Evolutionary conservation across 805 yeast species (phyloP).

Genomic region (Debaryomyces tyrocola): DNA sequence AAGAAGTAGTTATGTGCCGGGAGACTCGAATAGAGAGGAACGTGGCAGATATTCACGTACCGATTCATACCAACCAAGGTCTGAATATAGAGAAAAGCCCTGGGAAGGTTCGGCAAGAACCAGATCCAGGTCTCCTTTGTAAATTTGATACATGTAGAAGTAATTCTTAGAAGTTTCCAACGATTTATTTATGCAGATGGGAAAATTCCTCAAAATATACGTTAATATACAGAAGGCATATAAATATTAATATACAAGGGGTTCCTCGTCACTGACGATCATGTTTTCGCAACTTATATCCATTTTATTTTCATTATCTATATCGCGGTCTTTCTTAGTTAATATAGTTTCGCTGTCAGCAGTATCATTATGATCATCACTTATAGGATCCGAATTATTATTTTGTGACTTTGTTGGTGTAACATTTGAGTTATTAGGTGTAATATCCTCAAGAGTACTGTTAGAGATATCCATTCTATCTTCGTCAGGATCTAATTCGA

Average conservation of each 20-base stretch:
- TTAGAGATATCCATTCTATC: constrained; percentile 12
- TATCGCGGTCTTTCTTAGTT: not conserved
- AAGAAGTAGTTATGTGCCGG: constrained; percentile 12
- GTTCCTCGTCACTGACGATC: not conserved
- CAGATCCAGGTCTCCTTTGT: constrained; percentile 4
- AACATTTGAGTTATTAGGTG: not conserved
- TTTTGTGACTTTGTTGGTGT: not conserved
- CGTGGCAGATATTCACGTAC: constrained; percentile 8
- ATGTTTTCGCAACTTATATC: constrained; percentile 7
- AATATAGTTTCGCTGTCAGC: not conserved
- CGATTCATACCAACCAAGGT: constrained; percentile 8
- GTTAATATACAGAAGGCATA: no score
- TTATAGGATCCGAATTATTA: not conserved
- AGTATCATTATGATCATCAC: not conserved
- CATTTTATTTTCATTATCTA: constrained; percentile 6
- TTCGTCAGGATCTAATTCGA: constrained; percentile 1
- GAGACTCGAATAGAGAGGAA: constrained; percentile 3
- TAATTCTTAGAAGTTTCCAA: no score
- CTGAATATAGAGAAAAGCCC: constrained; percentile 5
- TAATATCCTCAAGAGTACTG: constrained; percentile 1
- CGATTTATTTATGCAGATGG: no score
- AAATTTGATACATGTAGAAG: not conserved
- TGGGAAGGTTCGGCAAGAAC: constrained; percentile 9
- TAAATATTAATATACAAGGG: not conserved
- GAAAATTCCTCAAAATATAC: no score